phyloP scores from a whole-genome alignment of 2,329 filamentous ascomycete genomes.

The Podosphaera xanthii region DNA sequence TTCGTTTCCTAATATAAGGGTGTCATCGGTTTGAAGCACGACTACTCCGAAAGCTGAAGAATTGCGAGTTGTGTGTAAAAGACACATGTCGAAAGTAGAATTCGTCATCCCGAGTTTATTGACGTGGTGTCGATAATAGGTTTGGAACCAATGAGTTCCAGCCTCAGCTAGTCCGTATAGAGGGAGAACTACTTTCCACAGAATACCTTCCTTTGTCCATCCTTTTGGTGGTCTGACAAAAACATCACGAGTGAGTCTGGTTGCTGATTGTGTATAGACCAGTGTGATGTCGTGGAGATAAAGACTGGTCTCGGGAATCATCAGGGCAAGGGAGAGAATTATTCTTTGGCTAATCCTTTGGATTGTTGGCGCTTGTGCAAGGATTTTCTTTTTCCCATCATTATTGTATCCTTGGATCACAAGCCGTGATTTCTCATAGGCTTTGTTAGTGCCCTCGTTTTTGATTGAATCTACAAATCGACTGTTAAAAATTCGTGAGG shows the following conservation, averaged over 20 bases:
- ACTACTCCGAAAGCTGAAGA: neutral
- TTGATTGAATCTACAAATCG: no score
- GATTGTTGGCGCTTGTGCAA: no score
- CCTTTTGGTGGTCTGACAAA: neutral
- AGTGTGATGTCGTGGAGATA: neutral
- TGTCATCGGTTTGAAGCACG: neutral
- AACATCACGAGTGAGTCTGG: neutral
- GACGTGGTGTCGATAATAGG: constrained; percentile 1
- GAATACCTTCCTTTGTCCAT: neutral
- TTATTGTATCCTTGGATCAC: no score
- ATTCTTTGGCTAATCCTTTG: no score
- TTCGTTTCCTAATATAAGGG: neutral
- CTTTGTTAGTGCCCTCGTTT: no score
- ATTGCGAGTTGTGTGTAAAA: constrained; percentile 1
- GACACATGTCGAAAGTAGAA: constrained; percentile 1
- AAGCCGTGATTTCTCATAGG: no score
- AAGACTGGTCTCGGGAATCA: neutral
- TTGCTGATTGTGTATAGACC: neutral
- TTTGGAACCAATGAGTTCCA: constrained; percentile 2
- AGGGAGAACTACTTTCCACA: neutral
- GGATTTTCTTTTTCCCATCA: no score
- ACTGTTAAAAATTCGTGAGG: no score
- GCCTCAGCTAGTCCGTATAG: constrained; percentile 1
- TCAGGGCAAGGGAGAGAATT: neutral
- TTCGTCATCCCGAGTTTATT: neutral